These are phyloP conservation scores for Fermentozyma sake DNA, from an alignment of 1,139 yeast genomes.

Conservation along the genomic window DNA sequence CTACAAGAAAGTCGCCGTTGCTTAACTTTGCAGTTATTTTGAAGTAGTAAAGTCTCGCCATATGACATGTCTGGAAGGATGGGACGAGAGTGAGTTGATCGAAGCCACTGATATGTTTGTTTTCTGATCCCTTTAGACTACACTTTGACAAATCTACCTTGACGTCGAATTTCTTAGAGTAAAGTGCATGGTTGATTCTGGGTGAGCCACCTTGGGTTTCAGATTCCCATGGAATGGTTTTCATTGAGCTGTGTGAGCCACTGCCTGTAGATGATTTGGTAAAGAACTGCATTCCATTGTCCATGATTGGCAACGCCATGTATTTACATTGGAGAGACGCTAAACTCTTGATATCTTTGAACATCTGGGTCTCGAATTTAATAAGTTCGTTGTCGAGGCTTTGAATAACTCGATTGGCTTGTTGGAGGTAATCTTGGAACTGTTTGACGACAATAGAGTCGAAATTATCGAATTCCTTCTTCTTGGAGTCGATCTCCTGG, in stretches of 20 bases:
- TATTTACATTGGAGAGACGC: constrained; percentile 33
- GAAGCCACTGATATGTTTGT: constrained; percentile 19
- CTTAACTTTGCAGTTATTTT: constrained; percentile 27
- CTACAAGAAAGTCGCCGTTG: constrained; percentile 29
- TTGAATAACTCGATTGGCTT: constrained; percentile 28
- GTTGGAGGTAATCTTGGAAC: constrained; percentile 24
- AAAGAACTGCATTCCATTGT: constrained; percentile 14
- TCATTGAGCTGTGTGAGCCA: constrained; percentile 18
- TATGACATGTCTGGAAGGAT: constrained; percentile 51
- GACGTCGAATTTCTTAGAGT: constrained; percentile 25
- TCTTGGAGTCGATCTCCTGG: constrained; percentile 18
- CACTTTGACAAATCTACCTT: constrained; percentile 23
- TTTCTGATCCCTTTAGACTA: constrained; percentile 22
- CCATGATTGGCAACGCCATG: constrained; percentile 18
- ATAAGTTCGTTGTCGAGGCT: constrained; percentile 33
- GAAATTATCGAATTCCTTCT: constrained; percentile 25
- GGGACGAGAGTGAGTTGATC: constrained; percentile 45
- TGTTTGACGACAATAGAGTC: constrained; percentile 29
- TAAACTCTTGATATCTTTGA: constrained; percentile 33
- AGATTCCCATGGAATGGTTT: constrained; percentile 25
- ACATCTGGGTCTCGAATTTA: constrained; percentile 33
- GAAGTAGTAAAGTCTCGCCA: constrained; percentile 48
- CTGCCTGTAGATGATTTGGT: constrained; percentile 12
- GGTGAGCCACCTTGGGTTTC: constrained; percentile 7
- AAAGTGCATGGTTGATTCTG: constrained; percentile 13